Evolutionary conservation across 352 stramenopile species (phyloP).

Genomic region (Thraustotheca clavata): DNA sequence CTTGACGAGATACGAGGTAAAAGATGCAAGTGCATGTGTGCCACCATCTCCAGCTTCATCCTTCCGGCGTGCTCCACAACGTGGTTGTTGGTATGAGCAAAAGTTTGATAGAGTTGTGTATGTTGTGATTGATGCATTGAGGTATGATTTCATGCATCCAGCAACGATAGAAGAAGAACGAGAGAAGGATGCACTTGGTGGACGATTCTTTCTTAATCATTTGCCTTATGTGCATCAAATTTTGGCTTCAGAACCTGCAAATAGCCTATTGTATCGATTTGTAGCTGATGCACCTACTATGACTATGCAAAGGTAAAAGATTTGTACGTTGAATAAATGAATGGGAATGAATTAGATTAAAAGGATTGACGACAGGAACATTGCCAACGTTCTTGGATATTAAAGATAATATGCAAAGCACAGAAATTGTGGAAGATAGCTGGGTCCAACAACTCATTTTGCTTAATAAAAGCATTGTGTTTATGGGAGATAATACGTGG

Average conservation of each 20-base stretch:
- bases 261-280: slow-evolving; percentile 89
- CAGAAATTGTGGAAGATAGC: slow-evolving; percentile 94
- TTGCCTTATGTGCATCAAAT: slow-evolving; percentile 72
- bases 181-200: slow-evolving; percentile 6
- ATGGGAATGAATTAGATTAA: slow-evolving; percentile 45
- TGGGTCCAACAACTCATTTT: slow-evolving; percentile 81
- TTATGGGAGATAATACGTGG: slow-evolving; percentile 99
- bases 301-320: slow-evolving; percentile 88
- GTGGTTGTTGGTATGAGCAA: slow-evolving; percentile 62
- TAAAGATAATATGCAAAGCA: slow-evolving; percentile 87
- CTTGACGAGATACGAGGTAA: slow-evolving; percentile 80
- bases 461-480: slow-evolving; percentile 74
- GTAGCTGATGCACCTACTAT: slow-evolving; percentile 97
- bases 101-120: slow-evolving; percentile 85
- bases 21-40: slow-evolving; percentile 52
- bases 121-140: slow-evolving; percentile 94
- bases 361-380: slow-evolving; percentile 95
- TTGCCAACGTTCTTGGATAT: slow-evolving; percentile 98
- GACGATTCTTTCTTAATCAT: slow-evolving; percentile 70
- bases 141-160: slow-evolving; percentile 91
- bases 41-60: slow-evolving; percentile 22
- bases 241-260: slow-evolving; percentile 34
- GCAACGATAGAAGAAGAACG: slow-evolving; percentile 18
- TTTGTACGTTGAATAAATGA: neutral
- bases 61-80: neutral